phyloP scores from a whole-genome alignment of 345 rosid genomes.

The Populus alba region DNA sequence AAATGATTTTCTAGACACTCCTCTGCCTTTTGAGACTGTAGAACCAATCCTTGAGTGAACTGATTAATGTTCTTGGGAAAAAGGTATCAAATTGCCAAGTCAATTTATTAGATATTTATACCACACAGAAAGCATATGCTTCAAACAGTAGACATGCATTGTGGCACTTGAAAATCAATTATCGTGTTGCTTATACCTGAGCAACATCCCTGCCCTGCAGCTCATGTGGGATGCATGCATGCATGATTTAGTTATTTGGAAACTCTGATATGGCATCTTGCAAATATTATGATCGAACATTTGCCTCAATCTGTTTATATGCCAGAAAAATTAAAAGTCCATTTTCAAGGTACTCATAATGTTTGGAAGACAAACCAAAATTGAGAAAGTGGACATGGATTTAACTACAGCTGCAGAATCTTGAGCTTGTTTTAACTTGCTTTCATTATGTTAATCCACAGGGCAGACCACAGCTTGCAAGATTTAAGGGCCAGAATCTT shows the following conservation, averaged over 20 bases:
- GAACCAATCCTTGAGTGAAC: not conserved
- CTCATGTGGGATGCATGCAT: not conserved
- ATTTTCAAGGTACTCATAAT: not conserved
- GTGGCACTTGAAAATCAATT: not conserved
- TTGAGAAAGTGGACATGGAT: not conserved
- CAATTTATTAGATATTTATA: not conserved
- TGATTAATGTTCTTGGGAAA: not conserved
- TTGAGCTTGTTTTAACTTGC: constrained; percentile 2
- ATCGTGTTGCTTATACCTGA: not conserved
- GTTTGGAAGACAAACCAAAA: not conserved
- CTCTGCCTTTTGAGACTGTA: not conserved
- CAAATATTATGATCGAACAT: not conserved
- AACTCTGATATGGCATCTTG: not conserved
- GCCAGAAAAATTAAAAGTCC: not conserved
- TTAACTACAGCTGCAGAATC: not conserved
- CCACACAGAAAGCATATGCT: not conserved
- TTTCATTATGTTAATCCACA: constrained; percentile 20
- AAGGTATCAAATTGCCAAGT: not conserved
- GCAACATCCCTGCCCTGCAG: not conserved
- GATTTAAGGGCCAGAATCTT: constrained; percentile 42
- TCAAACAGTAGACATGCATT: not conserved
- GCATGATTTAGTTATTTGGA: not conserved
- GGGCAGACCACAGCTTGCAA: constrained; percentile 42
- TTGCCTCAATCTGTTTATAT: not conserved
- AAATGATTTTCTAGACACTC: not conserved